phyloP scores from a whole-genome alignment of 2,329 filamentous ascomycete species.

The Aspergillus sp. region DNA sequence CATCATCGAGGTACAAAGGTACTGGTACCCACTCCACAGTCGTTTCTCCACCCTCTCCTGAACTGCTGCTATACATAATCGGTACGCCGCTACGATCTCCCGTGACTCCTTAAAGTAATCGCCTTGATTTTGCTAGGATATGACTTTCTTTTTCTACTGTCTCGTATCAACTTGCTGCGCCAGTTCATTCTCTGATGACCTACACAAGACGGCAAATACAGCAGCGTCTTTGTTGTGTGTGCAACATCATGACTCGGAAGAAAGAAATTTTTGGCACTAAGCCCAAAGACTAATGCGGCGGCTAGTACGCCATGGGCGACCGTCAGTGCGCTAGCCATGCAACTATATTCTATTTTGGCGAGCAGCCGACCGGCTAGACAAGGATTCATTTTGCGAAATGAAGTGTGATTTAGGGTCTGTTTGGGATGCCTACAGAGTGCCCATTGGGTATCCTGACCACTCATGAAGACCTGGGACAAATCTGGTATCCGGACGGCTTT shows the following conservation, averaged over 20 bases:
- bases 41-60: slow-evolving; percentile 1
- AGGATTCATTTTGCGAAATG: not conserved
- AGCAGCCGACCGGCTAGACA: not conserved
- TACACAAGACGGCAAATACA: not conserved
- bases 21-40: not conserved
- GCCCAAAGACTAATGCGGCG: not conserved
- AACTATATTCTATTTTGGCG: not conserved
- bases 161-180: not conserved
- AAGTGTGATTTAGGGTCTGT: not conserved
- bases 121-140: not conserved
- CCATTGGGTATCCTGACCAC: not conserved
- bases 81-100: not conserved
- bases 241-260: not conserved
- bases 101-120: too few relatives aligned
- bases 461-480: not conserved
- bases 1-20: not conserved
- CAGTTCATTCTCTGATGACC: not conserved
- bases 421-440: not conserved
- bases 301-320: slow-evolving; percentile 1
- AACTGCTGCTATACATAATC: not conserved
- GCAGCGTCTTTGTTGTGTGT: not conserved
- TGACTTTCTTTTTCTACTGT: not conserved
- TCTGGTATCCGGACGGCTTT: not conserved
- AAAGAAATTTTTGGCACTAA: not conserved
- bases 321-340: slow-evolving; percentile 7